Conservation (phyloP, 306 rosid genomes). For the Cicer bijugum region DNA sequence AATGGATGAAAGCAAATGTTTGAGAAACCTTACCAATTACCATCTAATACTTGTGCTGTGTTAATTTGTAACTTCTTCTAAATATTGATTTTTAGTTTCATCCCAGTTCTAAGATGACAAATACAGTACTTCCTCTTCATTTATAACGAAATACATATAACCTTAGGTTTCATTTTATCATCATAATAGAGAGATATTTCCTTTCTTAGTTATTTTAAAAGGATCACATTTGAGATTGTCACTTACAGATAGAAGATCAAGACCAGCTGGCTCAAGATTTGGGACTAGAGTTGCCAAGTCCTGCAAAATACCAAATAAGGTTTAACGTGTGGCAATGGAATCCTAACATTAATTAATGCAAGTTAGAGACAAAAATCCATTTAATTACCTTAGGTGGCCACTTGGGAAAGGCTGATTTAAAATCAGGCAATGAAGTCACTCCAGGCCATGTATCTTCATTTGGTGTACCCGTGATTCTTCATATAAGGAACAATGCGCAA, state of each 20-base stretch:
- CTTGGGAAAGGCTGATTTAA: slow-evolving; percentile 90
- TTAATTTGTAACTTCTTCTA: slow-evolving; percentile 4
- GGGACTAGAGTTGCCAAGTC: slow-evolving; percentile 82
- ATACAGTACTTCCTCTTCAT: slow-evolving; percentile 13
- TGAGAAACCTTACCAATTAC: slow-evolving; percentile 30
- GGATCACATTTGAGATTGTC: slow-evolving; percentile 20
- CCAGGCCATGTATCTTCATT: slow-evolving; percentile 98
- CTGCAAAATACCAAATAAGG: slow-evolving; percentile 53
- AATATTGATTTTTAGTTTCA: slow-evolving; percentile 26
- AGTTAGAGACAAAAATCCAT: slow-evolving; percentile 16
- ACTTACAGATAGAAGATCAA: slow-evolving; percentile 93
- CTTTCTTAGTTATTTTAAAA: slow-evolving; percentile 16
- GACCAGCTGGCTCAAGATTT: slow-evolving; percentile 79
- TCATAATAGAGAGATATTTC: slow-evolving; percentile 19
- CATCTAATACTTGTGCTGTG: slow-evolving; percentile 14
- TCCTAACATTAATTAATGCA: slow-evolving; percentile 15
- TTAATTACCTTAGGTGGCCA: slow-evolving; percentile 76
- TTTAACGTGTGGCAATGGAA: slow-evolving; percentile 15
- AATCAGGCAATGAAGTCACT: slow-evolving; percentile 95
- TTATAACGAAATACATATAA: slow-evolving; percentile 10
- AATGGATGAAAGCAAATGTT: background rate
- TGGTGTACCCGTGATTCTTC: slow-evolving; percentile 94
- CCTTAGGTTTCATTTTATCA: slow-evolving; percentile 33
- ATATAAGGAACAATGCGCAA: slow-evolving; percentile 45
- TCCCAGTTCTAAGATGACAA: slow-evolving; percentile 31